A percentile compares a stretch with the other conserved stretches of the same genome.
Evolutionary conservation across 352 stramenopile genomes (phyloP).

Genomic region (Phytophthora vignae): DNA sequence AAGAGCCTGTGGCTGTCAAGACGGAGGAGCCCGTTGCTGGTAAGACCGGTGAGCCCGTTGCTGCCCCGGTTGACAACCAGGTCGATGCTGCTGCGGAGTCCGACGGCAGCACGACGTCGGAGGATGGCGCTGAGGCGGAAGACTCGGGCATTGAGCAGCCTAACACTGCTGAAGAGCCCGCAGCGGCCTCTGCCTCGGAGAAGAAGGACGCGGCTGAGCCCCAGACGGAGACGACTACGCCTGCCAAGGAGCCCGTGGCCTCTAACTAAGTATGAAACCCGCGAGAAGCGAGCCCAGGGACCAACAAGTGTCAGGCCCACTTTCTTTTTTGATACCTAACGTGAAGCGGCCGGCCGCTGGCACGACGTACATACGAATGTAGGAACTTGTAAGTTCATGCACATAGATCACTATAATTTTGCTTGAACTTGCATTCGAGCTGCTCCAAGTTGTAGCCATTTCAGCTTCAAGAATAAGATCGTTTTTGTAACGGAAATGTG

Average conservation of each 20-base stretch:
- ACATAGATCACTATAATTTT: constrained; percentile 25
- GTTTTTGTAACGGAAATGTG: constrained; percentile 24
- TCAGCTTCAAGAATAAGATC: neutral
- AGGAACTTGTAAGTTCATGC: constrained; percentile 32
- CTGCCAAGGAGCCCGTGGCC: constrained; percentile 19
- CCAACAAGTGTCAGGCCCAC: constrained; percentile 12
- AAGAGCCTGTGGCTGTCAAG: neutral
- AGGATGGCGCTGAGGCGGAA: constrained; percentile 35
- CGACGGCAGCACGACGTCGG: constrained; percentile 38
- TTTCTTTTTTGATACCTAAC: constrained; percentile 27
- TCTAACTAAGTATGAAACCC: constrained; percentile 42
- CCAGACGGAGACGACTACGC: constrained; percentile 19
- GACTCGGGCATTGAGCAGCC: constrained; percentile 25
- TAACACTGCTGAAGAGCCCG: constrained; percentile 24
- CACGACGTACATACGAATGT: constrained; percentile 34
- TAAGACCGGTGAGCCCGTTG: neutral
- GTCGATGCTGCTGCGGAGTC: constrained; percentile 28
- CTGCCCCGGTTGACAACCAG: constrained; percentile 14
- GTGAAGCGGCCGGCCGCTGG: constrained; percentile 3
- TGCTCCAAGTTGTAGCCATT: neutral
- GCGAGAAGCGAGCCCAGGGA: constrained; percentile 19
- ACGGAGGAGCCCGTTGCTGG: constrained; percentile 1
- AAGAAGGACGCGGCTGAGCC: constrained; percentile 31
- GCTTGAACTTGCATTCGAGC: too few species aligned
- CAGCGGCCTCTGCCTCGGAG: constrained; percentile 15